phyloP scores from a whole-genome alignment of 129 eudicot species.

The Lactuca saligna region DNA sequence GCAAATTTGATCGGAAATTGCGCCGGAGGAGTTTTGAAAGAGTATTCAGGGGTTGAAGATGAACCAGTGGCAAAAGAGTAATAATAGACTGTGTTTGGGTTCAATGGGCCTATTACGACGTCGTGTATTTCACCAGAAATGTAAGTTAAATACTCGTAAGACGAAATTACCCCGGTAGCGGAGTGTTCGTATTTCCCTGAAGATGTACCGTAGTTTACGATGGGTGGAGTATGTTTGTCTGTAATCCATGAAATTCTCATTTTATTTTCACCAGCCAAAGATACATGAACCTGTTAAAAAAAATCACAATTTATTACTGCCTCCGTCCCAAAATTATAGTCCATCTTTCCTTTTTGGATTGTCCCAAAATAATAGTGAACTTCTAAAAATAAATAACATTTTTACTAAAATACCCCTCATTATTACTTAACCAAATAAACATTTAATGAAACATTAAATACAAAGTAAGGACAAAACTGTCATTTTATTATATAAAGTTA shows the following conservation, averaged over 20 bases:
- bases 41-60: conserved; percentile 39
- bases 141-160: conserved; percentile 43
- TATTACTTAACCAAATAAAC: no score
- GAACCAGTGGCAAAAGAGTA: conserved; percentile 47
- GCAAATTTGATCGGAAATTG: conserved; percentile 59
- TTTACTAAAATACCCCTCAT: no score
- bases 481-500: no score
- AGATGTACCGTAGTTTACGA: conserved; percentile 53
- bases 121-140: conserved; percentile 58
- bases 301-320: neutral
- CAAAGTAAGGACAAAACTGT: no score
- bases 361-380: no score
- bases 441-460: no score
- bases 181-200: conserved; percentile 35
- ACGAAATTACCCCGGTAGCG: conserved; percentile 45
- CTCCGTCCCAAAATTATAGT: no score
- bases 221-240: conserved; percentile 36
- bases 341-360: no score
- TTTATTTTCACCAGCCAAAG: conserved; percentile 47
- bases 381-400: no score
- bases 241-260: conserved; percentile 85
- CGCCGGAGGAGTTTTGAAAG: conserved; percentile 66
- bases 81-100: conserved; percentile 51
- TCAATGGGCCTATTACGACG: conserved; percentile 60
- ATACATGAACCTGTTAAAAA: conserved; percentile 51